phyloP scores from a whole-genome alignment of 352 stramenopile genomes.

The Chrysophaeum taylorii region DNA sequence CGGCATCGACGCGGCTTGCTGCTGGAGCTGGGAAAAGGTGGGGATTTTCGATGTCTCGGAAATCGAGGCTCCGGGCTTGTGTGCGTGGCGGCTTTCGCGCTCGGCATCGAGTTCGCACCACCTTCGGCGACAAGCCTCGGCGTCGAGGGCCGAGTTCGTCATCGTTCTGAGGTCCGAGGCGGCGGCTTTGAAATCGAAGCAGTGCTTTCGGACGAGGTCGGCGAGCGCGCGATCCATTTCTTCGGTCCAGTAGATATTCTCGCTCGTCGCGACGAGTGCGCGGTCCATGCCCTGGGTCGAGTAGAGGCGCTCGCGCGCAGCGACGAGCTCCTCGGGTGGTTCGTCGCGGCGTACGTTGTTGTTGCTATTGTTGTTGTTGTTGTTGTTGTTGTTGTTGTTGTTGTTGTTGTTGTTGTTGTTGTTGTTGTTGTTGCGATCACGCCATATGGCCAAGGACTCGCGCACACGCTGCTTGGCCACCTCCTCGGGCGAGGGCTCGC shows the following conservation, averaged over 20 bases:
- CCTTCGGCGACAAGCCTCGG: constrained; percentile 8
- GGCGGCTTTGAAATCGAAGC: constrained; percentile 17
- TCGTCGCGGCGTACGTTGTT: neutral
- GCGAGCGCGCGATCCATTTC: constrained; percentile 18
- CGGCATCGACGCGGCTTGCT: neutral
- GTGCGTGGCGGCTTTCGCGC: neutral
- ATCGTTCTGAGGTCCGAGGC: neutral
- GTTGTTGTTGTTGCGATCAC: neutral
- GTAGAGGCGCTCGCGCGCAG: neutral
- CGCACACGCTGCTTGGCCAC: neutral
- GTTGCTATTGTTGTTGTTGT: neutral
- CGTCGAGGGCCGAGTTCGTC: neutral
- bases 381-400: neutral
- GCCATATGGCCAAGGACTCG: neutral
- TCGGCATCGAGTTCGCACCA: constrained; percentile 20
- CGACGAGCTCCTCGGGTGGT: neutral
- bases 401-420: neutral
- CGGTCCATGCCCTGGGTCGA: neutral
- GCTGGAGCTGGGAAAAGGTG: neutral
- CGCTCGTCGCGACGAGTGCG: neutral
- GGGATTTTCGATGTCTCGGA: neutral
- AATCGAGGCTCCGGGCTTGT: neutral
- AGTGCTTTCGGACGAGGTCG: constrained; percentile 4
- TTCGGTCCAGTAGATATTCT: constrained; percentile 25
- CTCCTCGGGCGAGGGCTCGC: neutral